These are phyloP conservation scores for Sedum album DNA, from an alignment of 164 flowering plant genomes.

Conservation along the genomic window DNA sequence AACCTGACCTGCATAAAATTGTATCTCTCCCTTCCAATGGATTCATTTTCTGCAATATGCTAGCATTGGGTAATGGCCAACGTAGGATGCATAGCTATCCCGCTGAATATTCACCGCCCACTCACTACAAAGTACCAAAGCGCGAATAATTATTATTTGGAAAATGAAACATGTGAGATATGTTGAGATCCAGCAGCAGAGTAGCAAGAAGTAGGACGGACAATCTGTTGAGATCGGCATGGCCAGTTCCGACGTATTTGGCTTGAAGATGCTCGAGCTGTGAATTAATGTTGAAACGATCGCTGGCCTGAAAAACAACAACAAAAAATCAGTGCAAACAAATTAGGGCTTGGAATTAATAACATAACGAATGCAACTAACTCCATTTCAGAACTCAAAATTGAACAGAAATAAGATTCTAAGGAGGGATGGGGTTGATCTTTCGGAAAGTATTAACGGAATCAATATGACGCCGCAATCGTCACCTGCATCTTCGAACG, in stretches of 20 bases:
- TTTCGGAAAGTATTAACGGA: no score
- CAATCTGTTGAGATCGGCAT: constrained; percentile 93
- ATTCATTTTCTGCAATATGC: constrained; percentile 92
- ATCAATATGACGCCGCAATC: no score
- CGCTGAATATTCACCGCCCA: constrained; percentile 99
- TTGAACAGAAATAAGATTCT: no score
- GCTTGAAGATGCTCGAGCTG: constrained; percentile 99
- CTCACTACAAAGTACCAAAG: constrained; percentile 38
- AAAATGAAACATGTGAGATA: no score
- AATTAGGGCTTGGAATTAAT: no score
- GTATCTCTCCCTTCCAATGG: constrained; percentile 94
- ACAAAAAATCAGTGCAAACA: background rate
- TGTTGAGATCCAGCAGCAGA: background rate
- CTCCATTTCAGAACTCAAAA: no score
- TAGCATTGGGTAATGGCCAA: constrained; percentile 82
- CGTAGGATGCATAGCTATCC: constrained; percentile 92
- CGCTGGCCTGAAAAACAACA: constrained; percentile 65
- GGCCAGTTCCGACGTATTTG: constrained; percentile 95
- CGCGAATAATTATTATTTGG: no score
- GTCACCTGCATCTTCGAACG: no score
- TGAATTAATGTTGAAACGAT: constrained; percentile 93
- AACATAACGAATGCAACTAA: no score
- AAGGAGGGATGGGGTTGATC: no score
- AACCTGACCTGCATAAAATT: constrained; percentile 87
- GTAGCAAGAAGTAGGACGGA: constrained; percentile 19